These are phyloP conservation scores for Canavalia gladiata DNA, from an alignment of 306 rosid genomes.

Conservation along the genomic window DNA sequence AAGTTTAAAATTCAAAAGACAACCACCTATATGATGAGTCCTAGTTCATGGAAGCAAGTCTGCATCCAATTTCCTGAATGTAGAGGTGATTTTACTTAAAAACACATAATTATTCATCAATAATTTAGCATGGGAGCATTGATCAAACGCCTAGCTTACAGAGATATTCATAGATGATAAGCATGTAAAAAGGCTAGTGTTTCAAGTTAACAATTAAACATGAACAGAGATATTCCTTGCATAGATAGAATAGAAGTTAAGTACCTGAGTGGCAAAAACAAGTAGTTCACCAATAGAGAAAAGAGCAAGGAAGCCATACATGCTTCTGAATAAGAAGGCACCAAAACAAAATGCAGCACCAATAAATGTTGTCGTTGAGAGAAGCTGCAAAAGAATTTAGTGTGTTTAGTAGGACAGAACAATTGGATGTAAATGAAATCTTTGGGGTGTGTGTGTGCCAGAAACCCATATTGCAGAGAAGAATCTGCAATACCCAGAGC, in stretches of 20 bases:
- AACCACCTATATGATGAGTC: background rate
- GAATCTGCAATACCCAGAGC: too few relatives aligned
- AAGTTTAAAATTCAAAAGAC: constrained; percentile 1
- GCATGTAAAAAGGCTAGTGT: constrained; percentile 15
- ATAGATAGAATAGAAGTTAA: background rate
- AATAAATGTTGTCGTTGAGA: constrained; percentile 66
- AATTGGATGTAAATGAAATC: constrained; percentile 10
- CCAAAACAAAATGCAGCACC: constrained; percentile 78
- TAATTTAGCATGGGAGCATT: background rate
- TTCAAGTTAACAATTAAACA: constrained; percentile 36
- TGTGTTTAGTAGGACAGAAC: constrained; percentile 35
- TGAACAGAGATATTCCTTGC: background rate
- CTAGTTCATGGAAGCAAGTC: background rate
- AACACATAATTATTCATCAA: constrained; percentile 1
- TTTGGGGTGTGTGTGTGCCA: too few relatives aligned
- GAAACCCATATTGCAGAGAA: too few relatives aligned
- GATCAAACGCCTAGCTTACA: constrained; percentile 7
- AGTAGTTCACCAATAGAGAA: constrained; percentile 81
- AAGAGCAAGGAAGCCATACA: constrained; percentile 77
- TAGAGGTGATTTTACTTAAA: constrained; percentile 11
- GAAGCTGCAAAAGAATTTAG: constrained; percentile 68
- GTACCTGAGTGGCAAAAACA: constrained; percentile 88
- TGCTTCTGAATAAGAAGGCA: constrained; percentile 75
- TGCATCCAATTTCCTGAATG: constrained; percentile 25
- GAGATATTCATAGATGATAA: constrained; percentile 18